A percentile compares a stretch with the other conserved stretches of the same genome.
Evolutionary conservation across 441 rosid genomes (phyloP).

Genomic region (Eruca vesicaria): DNA sequence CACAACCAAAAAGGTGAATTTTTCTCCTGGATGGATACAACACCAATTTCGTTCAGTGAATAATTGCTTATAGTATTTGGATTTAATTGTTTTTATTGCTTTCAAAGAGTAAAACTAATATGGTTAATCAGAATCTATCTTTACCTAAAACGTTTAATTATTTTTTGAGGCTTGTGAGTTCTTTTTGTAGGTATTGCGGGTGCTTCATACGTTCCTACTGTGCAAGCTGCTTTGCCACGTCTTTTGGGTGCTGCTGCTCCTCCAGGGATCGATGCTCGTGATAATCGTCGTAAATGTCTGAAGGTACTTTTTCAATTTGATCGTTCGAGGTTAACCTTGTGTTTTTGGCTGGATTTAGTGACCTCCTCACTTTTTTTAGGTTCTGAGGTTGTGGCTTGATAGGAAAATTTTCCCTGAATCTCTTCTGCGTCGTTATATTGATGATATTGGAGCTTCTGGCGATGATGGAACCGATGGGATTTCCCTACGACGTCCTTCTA

Average conservation of each 20-base stretch:
- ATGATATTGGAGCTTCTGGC: conserved; percentile 80
- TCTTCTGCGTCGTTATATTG: conserved; percentile 70
- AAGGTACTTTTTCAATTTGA: conserved; percentile 48
- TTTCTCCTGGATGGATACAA: conserved; percentile 15
- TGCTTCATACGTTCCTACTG: conserved; percentile 82
- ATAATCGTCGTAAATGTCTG: conserved; percentile 95
- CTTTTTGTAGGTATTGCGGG: conserved; percentile 75
- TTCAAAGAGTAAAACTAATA: conserved; percentile 1
- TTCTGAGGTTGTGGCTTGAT: conserved; percentile 87
- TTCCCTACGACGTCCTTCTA: conserved; percentile 78
- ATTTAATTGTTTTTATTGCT: neutral
- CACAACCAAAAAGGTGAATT: conserved; percentile 84
- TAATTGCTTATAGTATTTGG: neutral
- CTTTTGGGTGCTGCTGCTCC: conserved; percentile 97
- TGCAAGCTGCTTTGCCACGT: conserved; percentile 94
- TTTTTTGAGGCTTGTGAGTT: conserved; percentile 13
- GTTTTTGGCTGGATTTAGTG: conserved; percentile 23
- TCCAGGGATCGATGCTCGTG: conserved; percentile 78
- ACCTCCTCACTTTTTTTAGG: conserved; percentile 45
- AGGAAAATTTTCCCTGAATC: conserved; percentile 87
- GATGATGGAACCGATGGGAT: conserved; percentile 64
- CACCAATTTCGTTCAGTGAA: neutral
- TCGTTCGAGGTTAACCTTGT: neutral
- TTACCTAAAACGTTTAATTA: neutral
- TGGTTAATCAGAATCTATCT: neutral